phyloP scores from a whole-genome alignment of 805 yeast genomes.

The Naumovozyma dairenensis region DNA sequence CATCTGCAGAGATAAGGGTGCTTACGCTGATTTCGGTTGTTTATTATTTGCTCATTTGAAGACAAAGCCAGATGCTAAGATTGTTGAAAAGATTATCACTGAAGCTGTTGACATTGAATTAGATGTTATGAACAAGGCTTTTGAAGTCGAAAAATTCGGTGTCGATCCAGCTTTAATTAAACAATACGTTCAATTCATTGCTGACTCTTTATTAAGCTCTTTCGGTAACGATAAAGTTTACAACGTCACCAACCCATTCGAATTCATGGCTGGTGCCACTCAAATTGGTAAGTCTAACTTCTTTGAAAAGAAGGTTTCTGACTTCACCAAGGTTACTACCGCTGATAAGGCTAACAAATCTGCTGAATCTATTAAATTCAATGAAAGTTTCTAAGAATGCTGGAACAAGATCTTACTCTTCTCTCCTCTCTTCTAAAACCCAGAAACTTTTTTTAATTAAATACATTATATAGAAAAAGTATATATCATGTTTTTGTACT shows the following conservation, averaged over 20 bases:
- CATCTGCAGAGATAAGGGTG: constrained; percentile 94
- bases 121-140: constrained; percentile 82
- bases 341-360: constrained; percentile 51
- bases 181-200: constrained; percentile 93
- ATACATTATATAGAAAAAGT: no score
- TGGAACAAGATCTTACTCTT: no score
- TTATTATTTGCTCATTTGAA: constrained; percentile 83
- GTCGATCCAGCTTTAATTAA: constrained; percentile 87
- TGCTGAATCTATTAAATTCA: constrained; percentile 58
- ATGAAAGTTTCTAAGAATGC: constrained; percentile 92
- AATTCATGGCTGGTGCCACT: constrained; percentile 95
- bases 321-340: constrained; percentile 90
- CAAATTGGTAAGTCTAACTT: constrained; percentile 96
- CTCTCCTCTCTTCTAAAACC: no score
- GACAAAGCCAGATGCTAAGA: constrained; percentile 69
- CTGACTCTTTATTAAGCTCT: constrained; percentile 84
- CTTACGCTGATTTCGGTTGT: constrained; percentile 96
- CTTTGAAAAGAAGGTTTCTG: constrained; percentile 96
- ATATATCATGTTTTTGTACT: no score
- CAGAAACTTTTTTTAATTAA: no score
- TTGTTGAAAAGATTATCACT: constrained; percentile 74
- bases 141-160: constrained; percentile 84
- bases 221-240: constrained; percentile 82
- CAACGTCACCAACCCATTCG: constrained; percentile 88
- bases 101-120: constrained; percentile 94